Base-by-base conservation (phyloP, 306 rosid genomes). In the Hylodesmum podocarpum region DNA sequence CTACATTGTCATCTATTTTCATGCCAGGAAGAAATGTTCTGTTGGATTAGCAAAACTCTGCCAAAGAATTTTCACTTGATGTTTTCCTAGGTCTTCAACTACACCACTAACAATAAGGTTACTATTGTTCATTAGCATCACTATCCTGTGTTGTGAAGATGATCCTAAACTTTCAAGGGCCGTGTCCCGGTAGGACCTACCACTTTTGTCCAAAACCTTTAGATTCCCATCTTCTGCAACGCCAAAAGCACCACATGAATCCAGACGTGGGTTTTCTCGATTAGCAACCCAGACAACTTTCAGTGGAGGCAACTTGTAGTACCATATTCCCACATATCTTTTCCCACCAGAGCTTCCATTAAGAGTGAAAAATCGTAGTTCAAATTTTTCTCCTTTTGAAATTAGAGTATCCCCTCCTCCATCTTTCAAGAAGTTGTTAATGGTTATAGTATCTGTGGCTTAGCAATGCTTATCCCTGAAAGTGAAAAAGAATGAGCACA, bases 1-100 rank as follows among this genome's bases (percentile, higher is more conserved):
- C 84, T 62, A 92, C 43, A 72, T 70, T 57, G 3, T 80, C 87
- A 19, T 81, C 81, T 89, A 90, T 81, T 82, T 85, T 83, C 97
- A 92, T 90, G 46, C 93, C 96, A 1, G 97, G 96, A 76, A 92
- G 92, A 84, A 92, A 88, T 66, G 97, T 92, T 92, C 97, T 0
- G 89, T 84, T 6, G 97, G 97, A 70, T 87, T 57, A 14, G 82
- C 86, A 67, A 92, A 90, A 83, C 96, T 92, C 78, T 90, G 88
- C 96, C 91, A 92, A 1, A 87, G 64, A 49, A 83, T 81, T 72
- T 72, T 75, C 58, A 24, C 78, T 1, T 66, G 24, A 29, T 55
- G 33, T 4, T 74, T 78, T 62, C 43, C 88, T 61, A 58, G 75
- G 22, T 81, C 85, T 77, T 75, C 86, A n/a, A 25, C 36, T 25